Evolutionary conservation across 306 rosid genomes (phyloP), one percentile per base, ranked within the genome.

Genomic region (Hylodesmum podocarpum): DNA sequence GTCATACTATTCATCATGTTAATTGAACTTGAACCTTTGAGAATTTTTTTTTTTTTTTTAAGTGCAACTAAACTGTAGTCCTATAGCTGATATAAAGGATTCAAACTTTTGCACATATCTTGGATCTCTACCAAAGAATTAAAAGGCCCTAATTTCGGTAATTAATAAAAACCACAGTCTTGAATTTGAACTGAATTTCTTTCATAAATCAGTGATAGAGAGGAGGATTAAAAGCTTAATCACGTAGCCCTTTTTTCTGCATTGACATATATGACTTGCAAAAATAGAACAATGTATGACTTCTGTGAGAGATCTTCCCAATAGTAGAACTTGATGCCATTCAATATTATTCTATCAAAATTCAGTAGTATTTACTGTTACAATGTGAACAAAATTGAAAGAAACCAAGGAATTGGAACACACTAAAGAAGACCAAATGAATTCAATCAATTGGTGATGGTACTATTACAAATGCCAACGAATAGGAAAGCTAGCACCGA

Each of bases 401-500:
- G 37, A 46, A 75, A 63, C 51, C 2, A 8, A 29, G 24, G 40
- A 19, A 44, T 13, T 19, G 28, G 44, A 55, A 54, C 28, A 43
- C 46, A 31, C 44, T 4, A 2, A 78, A n/a, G 21, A 24, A 6
- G 2, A 46, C 16, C 47, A 75, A 47, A 21, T 69, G 39, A 53
- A 41, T 5, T 18, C 31, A 58, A 66, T 85, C 69, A 85, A 31
- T 40, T 8, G 4, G 21, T 1, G 41, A 31, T 2, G 15, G 3
- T 21, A 5, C 44, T 31, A 43, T 34, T 58, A 7, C 87, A 80
- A 0, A 78, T 39, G 40, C 57, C 18, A 40, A 88, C 77, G 71
- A 88, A 91, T 2, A 84, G 2, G 3, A 82, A 53, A 19, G 88
- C 86, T 29, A 90, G 16, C 51, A 62, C 68, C 3, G 54, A 36